phyloP scores from a whole-genome alignment of 2,329 filamentous ascomycete genomes.

The Pseudocercospora vitis region DNA sequence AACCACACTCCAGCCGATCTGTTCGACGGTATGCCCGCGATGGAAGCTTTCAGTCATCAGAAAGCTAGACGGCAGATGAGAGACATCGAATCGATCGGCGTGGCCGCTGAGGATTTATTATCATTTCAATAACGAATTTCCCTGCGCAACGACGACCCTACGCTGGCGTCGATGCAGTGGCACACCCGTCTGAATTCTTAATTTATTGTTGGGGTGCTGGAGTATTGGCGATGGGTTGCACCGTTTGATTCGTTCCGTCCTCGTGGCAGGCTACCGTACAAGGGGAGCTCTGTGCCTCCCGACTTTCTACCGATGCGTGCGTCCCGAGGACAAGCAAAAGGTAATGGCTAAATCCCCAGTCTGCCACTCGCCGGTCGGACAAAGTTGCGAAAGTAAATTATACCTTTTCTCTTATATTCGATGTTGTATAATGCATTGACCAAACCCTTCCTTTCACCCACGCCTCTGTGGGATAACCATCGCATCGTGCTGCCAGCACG shows the following conservation, averaged over 20 bases:
- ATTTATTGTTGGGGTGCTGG: too few relatives aligned
- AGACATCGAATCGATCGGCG: conserved; percentile 1
- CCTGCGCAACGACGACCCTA: conserved; percentile 1
- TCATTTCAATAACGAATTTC: conserved; percentile 1
- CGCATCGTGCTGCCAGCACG: too few relatives aligned
- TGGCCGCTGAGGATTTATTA: background rate
- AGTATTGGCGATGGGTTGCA: background rate
- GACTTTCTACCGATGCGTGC: conserved; percentile 2
- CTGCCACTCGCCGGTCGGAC: background rate
- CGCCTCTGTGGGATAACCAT: too few relatives aligned
- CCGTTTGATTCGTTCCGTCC: background rate
- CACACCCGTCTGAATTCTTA: background rate
- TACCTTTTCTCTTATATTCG: background rate
- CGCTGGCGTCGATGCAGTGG: background rate
- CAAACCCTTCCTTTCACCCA: background rate
- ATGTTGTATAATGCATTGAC: conserved; percentile 1
- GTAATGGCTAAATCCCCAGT: conserved; percentile 6
- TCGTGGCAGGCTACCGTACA: background rate
- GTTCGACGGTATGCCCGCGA: background rate
- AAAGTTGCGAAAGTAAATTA: background rate
- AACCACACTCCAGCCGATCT: background rate
- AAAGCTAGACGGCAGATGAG: background rate
- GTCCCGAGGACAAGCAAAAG: background rate
- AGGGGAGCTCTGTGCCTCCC: background rate
- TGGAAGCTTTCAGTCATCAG: background rate